Percentiles rank a stretch among this genome's conserved stretches.
These are phyloP conservation scores for Fraxinus dipetala DNA, from an alignment of 305 asterid species.

Conservation along the genomic window DNA sequence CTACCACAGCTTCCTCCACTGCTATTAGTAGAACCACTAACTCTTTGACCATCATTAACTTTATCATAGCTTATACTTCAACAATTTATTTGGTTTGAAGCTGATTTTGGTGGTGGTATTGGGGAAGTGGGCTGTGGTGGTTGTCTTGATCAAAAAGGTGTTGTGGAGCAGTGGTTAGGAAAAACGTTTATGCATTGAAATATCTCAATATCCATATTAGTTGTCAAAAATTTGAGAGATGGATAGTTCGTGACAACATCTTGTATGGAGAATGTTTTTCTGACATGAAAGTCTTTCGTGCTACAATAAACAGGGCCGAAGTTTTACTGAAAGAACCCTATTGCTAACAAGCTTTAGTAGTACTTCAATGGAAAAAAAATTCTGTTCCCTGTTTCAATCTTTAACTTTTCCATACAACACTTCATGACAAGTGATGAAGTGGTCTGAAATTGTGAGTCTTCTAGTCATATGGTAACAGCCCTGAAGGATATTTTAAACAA, in stretches of 20 bases:
- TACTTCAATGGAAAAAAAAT: neutral
- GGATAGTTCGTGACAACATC: neutral
- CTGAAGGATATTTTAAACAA: neutral
- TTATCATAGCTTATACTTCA: neutral
- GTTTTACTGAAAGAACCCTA: neutral
- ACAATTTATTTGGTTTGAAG: neutral
- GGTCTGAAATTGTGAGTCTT: neutral
- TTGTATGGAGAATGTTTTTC: neutral
- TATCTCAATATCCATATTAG: neutral
- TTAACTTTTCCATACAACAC: neutral
- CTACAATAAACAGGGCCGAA: neutral
- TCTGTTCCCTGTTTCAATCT: neutral
- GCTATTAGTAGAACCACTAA: neutral
- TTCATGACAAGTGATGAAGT: neutral
- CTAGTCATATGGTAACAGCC: neutral
- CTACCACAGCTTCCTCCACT: neutral
- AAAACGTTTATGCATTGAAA: neutral
- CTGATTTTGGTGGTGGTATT: neutral
- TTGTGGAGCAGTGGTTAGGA: neutral
- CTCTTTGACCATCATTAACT: neutral
- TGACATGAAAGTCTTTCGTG: neutral
- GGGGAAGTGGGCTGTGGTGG: neutral
- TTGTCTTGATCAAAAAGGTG: neutral
- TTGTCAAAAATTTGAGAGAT: neutral
- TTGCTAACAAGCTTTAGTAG: neutral